Evolutionary conservation across 257 asterid genomes (phyloP).

Genomic region (Striga asiatica): DNA sequence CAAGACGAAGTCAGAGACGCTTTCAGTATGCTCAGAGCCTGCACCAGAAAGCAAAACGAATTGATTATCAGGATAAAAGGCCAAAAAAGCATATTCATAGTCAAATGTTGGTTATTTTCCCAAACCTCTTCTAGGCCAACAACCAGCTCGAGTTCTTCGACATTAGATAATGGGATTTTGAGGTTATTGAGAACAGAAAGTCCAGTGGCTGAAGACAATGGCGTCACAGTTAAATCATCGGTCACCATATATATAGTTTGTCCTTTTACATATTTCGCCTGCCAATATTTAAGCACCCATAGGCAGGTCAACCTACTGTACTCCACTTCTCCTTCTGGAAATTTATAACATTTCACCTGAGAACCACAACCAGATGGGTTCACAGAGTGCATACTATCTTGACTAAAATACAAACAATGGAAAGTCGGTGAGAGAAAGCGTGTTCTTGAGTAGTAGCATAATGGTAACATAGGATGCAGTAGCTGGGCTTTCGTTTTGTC

Average conservation of each 20-base stretch:
- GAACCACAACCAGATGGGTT: too few relatives aligned
- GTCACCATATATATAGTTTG: background rate
- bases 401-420: background rate
- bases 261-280: background rate
- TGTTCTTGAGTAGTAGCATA: background rate
- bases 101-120: too few relatives aligned
- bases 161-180: background rate
- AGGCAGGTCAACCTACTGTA: too few relatives aligned
- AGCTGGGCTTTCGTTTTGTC: background rate
- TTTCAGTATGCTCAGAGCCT: background rate
- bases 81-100: too few relatives aligned
- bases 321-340: conserved; percentile 6
- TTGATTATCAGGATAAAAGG: too few relatives aligned
- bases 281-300: too few relatives aligned
- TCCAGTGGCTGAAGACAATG: background rate
- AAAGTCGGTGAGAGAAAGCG: background rate
- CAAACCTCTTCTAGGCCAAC: background rate
- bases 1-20: background rate
- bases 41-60: too few relatives aligned
- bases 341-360: background rate
- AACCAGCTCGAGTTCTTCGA: background rate
- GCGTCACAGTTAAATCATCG: background rate
- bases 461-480: background rate
- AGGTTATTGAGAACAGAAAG: background rate
- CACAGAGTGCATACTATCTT: too few relatives aligned